These are phyloP conservation scores for Tilletia indica DNA, from an alignment of 1,284 basidiomycete species.

Conservation along the genomic window DNA sequence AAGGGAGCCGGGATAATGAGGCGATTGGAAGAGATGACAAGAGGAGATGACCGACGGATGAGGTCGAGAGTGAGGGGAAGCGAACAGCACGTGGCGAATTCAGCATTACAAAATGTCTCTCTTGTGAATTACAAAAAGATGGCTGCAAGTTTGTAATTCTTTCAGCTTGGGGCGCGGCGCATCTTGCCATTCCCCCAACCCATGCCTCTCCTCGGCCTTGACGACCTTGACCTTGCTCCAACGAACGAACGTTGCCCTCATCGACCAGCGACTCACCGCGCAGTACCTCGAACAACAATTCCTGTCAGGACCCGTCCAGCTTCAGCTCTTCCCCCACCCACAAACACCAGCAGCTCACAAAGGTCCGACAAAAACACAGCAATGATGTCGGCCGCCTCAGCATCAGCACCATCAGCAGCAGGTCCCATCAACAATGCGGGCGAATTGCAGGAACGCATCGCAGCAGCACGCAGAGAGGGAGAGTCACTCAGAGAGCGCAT, in stretches of 20 bases:
- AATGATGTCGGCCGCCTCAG: slow-evolving; percentile 3
- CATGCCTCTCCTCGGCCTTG: background rate
- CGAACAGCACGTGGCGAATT: too few species aligned
- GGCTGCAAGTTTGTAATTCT: background rate
- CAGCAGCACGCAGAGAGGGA: slow-evolving; percentile 90
- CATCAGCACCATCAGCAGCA: slow-evolving; percentile 8
- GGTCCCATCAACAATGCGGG: slow-evolving; percentile 23
- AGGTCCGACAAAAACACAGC: background rate
- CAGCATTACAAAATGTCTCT: too few species aligned
- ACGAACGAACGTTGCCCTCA: too few species aligned
- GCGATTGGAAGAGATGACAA: too few species aligned
- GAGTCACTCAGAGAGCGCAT: slow-evolving; percentile 98
- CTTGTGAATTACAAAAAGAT: too few species aligned
- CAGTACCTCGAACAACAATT: too few species aligned
- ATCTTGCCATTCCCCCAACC: background rate
- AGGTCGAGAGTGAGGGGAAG: too few species aligned
- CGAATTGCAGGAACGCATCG: slow-evolving; percentile 66
- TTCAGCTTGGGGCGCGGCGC: background rate
- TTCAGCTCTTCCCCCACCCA: background rate
- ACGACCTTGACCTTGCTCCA: background rate
- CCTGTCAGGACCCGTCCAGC: background rate
- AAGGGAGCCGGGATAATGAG: too few species aligned
- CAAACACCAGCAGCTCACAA: background rate
- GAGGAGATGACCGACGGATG: too few species aligned
- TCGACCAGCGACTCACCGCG: too few species aligned